phyloP scores from a whole-genome alignment of 768 basidiomycete species.

The Gloeopeniophorella convolvens region DNA sequence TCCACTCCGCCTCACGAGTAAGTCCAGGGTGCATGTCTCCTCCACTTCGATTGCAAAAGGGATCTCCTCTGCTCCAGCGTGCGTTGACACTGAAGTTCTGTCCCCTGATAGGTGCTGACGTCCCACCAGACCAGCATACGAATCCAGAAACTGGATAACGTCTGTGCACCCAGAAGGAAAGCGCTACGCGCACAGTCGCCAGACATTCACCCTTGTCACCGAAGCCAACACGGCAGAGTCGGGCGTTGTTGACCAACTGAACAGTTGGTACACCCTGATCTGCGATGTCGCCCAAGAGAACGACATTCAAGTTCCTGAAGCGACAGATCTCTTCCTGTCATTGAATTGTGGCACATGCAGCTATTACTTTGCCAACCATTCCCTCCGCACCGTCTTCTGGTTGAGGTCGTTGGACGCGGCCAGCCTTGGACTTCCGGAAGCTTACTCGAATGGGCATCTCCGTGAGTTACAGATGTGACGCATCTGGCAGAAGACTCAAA shows the following conservation, averaged over 20 bases:
- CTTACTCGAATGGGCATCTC: neutral
- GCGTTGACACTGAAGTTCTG: neutral
- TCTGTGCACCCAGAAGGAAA: slow-evolving; percentile 11
- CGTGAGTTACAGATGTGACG: neutral
- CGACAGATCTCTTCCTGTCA: slow-evolving; percentile 9
- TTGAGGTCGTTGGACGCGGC: neutral
- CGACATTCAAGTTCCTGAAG: neutral
- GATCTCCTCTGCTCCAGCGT: neutral
- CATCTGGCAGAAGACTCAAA: neutral
- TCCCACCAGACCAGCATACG: neutral
- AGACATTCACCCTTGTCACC: neutral
- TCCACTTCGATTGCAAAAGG: neutral
- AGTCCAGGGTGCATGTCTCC: neutral
- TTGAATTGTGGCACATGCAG: neutral
- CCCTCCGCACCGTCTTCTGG: slow-evolving; percentile 6
- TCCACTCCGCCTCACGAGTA: neutral
- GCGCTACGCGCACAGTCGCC: neutral
- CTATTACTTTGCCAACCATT: slow-evolving; percentile 12
- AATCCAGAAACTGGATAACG: neutral
- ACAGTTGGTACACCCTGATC: neutral
- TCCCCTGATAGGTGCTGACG: neutral
- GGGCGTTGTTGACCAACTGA: neutral
- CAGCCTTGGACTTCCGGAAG: neutral
- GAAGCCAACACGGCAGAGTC: neutral
- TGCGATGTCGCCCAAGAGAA: neutral